These are phyloP conservation scores for Cladosporium austrohemisphaericum DNA, from an alignment of 2,329 filamentous ascomycete species.

Conservation along the genomic window DNA sequence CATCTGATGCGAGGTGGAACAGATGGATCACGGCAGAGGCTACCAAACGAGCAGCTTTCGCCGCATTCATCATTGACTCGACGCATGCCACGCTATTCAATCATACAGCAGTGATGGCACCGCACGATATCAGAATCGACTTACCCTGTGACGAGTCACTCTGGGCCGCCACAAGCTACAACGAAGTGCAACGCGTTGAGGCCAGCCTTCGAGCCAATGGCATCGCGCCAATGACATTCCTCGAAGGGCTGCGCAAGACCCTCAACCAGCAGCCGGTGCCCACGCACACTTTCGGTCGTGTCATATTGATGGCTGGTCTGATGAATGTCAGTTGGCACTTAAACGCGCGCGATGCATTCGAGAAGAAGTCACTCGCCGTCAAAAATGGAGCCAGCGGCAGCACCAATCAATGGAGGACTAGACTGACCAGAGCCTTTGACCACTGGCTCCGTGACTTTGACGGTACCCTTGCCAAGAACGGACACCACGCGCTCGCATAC, in stretches of 20 bases:
- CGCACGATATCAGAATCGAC: conserved; percentile 87
- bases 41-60: conserved; percentile 83
- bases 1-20: conserved; percentile 88
- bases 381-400: conserved; percentile 70
- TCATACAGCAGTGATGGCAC: conserved; percentile 94
- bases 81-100: conserved; percentile 98
- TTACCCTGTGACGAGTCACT: conserved; percentile 88
- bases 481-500: conserved; percentile 34
- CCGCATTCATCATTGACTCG: conserved; percentile 90
- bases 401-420: conserved; percentile 84
- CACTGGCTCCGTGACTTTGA: conserved; percentile 93
- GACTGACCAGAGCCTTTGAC: conserved; percentile 83
- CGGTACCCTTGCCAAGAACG: conserved; percentile 64
- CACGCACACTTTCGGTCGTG: conserved; percentile 90
- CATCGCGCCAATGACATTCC: conserved; percentile 78
- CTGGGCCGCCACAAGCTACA: conserved; percentile 85
- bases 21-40: conserved; percentile 94
- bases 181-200: conserved; percentile 81
- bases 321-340: conserved; percentile 96
- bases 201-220: conserved; percentile 75
- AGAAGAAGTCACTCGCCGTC: conserved; percentile 82
- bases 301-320: conserved; percentile 88
- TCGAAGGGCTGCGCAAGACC: conserved; percentile 86
- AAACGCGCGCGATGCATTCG: conserved; percentile 91
- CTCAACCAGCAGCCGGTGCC: conserved; percentile 67